These are phyloP conservation scores for Allomyces macrogynus DNA, from an alignment of 192 early-diverging fungal species.

Conservation along the genomic window DNA sequence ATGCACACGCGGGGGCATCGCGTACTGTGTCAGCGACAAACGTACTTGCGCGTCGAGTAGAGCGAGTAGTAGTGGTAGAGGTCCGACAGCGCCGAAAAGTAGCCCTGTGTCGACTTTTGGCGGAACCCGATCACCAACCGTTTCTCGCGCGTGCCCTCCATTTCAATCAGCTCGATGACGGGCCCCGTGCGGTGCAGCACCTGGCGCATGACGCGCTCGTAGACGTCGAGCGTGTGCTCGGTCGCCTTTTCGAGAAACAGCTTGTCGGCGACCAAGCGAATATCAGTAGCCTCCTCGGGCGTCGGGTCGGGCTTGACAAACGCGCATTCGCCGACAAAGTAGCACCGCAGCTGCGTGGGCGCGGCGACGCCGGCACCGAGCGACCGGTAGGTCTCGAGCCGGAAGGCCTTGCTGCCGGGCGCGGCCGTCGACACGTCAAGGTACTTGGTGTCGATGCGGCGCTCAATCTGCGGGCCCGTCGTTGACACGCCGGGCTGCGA, in stretches of 20 bases:
- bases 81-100: constrained; percentile 87
- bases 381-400: constrained; percentile 90
- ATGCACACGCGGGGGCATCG: too few relatives aligned
- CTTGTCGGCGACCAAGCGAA: constrained; percentile 73
- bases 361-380: constrained; percentile 72
- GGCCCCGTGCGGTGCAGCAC: constrained; percentile 73
- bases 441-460: constrained; percentile 68
- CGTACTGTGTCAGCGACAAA: too few relatives aligned
- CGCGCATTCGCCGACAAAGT: constrained; percentile 78
- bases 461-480: constrained; percentile 65
- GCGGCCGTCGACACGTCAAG: constrained; percentile 46
- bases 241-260: constrained; percentile 89
- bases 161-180: constrained; percentile 77
- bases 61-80: constrained; percentile 96
- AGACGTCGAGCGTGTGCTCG: constrained; percentile 69
- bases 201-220: constrained; percentile 65
- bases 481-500: constrained; percentile 71
- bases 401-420: constrained; percentile 28
- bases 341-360: constrained; percentile 71
- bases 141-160: constrained; percentile 67
- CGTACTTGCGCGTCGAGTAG: constrained; percentile 42
- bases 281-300: constrained; percentile 46
- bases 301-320: constrained; percentile 73
- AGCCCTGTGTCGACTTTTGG: constrained; percentile 75
- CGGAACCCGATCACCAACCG: constrained; percentile 81